Percentiles rank a stretch among this genome's conserved stretches.
Conservation (phyloP, 441 rosid genomes). For the Syzygium malaccense region DNA sequence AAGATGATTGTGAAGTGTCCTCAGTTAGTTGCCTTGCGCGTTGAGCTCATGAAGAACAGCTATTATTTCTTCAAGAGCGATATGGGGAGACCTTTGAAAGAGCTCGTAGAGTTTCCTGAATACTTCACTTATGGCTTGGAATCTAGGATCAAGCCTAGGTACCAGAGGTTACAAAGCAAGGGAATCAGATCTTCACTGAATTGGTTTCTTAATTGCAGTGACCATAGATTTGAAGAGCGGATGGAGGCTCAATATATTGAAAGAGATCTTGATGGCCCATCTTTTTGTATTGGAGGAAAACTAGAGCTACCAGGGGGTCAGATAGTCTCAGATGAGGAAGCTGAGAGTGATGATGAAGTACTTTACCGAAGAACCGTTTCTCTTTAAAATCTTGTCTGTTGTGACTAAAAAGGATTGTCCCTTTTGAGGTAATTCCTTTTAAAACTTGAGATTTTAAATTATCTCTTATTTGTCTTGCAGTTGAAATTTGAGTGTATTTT, state of each 20-base stretch:
- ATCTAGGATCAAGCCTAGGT: slow-evolving; percentile 77
- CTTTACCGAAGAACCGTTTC: slow-evolving; percentile 57
- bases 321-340: slow-evolving; percentile 59
- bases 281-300: slow-evolving; percentile 60
- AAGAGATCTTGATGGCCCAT: slow-evolving; percentile 44
- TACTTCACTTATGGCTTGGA: slow-evolving; percentile 79
- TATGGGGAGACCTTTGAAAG: slow-evolving; percentile 78
- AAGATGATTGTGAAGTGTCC: slow-evolving; percentile 71
- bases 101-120: slow-evolving; percentile 68
- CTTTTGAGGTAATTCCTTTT: not conserved
- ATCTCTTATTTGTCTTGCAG: not conserved
- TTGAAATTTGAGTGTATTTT: not conserved
- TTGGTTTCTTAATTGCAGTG: slow-evolving; percentile 78
- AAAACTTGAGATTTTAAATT: not conserved
- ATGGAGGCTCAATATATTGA: slow-evolving; percentile 56
- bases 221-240: slow-evolving; percentile 72
- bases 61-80: slow-evolving; percentile 62
- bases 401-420: not conserved
- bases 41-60: slow-evolving; percentile 71
- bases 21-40: slow-evolving; percentile 43
- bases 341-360: slow-evolving; percentile 55
- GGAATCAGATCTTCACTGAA: slow-evolving; percentile 60
- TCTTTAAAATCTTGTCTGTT: slow-evolving; percentile 19
- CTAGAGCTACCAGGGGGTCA: slow-evolving; percentile 49
- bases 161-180: slow-evolving; percentile 52